Evolutionary conservation across 2,329 filamentous ascomycete genomes (phyloP).

Genomic region (Aspergillus awamori): DNA sequence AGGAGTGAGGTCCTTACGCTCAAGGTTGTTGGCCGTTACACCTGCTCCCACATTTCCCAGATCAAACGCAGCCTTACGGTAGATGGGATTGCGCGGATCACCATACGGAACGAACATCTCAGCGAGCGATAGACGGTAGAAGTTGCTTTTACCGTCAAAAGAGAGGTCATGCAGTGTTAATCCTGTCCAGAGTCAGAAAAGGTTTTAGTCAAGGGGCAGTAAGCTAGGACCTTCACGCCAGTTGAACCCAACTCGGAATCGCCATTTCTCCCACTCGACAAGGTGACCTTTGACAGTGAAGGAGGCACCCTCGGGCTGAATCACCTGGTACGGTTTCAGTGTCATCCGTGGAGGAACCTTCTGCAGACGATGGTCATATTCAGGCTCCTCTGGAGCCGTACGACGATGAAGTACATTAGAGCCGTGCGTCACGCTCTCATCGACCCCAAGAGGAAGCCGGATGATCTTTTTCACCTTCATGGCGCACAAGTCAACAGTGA

Average conservation of each 20-base stretch:
- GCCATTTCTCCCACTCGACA: constrained; percentile 49
- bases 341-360: constrained; percentile 30
- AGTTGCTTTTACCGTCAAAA: constrained; percentile 43
- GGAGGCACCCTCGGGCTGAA: constrained; percentile 42
- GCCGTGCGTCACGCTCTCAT: constrained; percentile 36
- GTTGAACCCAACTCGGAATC: constrained; percentile 48
- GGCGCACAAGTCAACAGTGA: constrained; percentile 52
- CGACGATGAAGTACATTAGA: background rate
- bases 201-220: background rate
- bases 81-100: constrained; percentile 45
- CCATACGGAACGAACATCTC: constrained; percentile 53
- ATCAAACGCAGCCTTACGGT: constrained; percentile 49
- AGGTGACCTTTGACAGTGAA: constrained; percentile 36
- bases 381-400: constrained; percentile 32
- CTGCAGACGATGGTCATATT: constrained; percentile 38
- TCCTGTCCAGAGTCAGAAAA: background rate
- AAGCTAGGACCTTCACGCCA: constrained; percentile 46
- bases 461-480: constrained; percentile 55
- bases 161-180: constrained; percentile 40
- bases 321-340: constrained; percentile 40
- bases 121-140: constrained; percentile 46
- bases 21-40: constrained; percentile 47
- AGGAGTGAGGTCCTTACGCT: background rate
- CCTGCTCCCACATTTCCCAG: constrained; percentile 48
- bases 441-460: constrained; percentile 48